Conservation (phyloP, 768 basidiomycete genomes). For the Sarcodon aspratus region DNA sequence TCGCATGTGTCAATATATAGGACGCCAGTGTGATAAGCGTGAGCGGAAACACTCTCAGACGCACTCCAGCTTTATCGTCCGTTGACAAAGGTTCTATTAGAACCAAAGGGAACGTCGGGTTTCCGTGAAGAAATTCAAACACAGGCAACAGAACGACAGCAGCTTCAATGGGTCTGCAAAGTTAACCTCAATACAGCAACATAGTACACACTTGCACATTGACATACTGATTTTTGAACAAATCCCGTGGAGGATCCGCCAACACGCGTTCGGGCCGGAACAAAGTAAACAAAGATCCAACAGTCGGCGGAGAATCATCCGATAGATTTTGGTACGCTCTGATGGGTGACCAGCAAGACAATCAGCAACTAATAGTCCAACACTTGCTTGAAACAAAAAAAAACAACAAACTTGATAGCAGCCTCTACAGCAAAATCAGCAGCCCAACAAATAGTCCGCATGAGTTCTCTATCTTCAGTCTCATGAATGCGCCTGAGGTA, state of each 20-base stretch:
- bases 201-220: background rate
- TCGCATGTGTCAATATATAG: slow-evolving; percentile 57
- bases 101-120: slow-evolving; percentile 35
- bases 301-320: slow-evolving; percentile 38
- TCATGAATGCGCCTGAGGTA: slow-evolving; percentile 44
- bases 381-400: no score
- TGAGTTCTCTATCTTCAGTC: slow-evolving; percentile 34
- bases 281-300: slow-evolving; percentile 40
- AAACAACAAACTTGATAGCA: slow-evolving; percentile 35
- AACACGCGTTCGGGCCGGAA: slow-evolving; percentile 45
- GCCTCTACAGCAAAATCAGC: slow-evolving; percentile 38
- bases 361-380: background rate
- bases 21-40: slow-evolving; percentile 48
- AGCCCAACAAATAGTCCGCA: slow-evolving; percentile 49
- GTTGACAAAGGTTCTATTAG: slow-evolving; percentile 24
- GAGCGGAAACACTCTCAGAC: slow-evolving; percentile 27
- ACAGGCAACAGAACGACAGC: slow-evolving; percentile 46
- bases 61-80: slow-evolving; percentile 11
- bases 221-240: slow-evolving; percentile 47
- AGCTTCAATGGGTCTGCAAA: slow-evolving; percentile 48
- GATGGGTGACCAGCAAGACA: background rate
- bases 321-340: slow-evolving; percentile 48
- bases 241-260: slow-evolving; percentile 36
- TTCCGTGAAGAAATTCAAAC: slow-evolving; percentile 48
- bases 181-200: background rate